These are phyloP conservation scores for Nymphaea thermarum DNA, from an alignment of 164 flowering plant genomes.

Conservation along the genomic window DNA sequence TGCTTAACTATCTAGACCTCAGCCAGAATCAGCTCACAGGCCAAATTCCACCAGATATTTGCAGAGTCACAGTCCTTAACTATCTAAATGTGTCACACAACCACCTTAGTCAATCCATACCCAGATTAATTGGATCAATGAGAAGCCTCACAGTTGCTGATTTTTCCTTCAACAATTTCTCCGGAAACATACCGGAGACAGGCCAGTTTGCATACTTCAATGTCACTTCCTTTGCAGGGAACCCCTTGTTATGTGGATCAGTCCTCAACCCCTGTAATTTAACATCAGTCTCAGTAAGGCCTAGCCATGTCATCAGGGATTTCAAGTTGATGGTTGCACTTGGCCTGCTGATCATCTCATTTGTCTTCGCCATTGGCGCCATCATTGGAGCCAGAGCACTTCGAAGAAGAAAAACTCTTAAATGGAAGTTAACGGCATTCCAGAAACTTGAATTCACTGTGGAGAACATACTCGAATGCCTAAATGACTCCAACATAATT, in stretches of 20 bases:
- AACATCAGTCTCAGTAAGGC: conserved; percentile 16
- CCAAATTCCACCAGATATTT: conserved; percentile 52
- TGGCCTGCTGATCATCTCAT: conserved; percentile 56
- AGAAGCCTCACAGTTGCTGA: conserved; percentile 78
- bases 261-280: conserved; percentile 65
- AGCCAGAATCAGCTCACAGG: conserved; percentile 82
- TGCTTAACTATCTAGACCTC: conserved; percentile 62
- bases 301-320: conserved; percentile 18
- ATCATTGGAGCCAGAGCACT: conserved; percentile 52
- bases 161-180: conserved; percentile 86
- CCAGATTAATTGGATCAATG: conserved; percentile 65
- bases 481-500: conserved; percentile 73
- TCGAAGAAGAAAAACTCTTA: conserved; percentile 20
- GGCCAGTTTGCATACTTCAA: conserved; percentile 83
- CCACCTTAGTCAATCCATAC: conserved; percentile 52
- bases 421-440: conserved; percentile 83
- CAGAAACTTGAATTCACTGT: conserved; percentile 56
- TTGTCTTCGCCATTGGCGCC: conserved; percentile 52
- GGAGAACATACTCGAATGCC: conserved; percentile 58
- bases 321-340: conserved; percentile 74
- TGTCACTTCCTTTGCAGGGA: conserved; percentile 72
- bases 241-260: conserved; percentile 69
- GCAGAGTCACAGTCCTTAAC: conserved; percentile 49
- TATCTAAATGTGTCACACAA: conserved; percentile 81
- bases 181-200: conserved; percentile 66